Conservation (phyloP, 371 early-diverging fungal species). For the Zychaea mexicana region DNA sequence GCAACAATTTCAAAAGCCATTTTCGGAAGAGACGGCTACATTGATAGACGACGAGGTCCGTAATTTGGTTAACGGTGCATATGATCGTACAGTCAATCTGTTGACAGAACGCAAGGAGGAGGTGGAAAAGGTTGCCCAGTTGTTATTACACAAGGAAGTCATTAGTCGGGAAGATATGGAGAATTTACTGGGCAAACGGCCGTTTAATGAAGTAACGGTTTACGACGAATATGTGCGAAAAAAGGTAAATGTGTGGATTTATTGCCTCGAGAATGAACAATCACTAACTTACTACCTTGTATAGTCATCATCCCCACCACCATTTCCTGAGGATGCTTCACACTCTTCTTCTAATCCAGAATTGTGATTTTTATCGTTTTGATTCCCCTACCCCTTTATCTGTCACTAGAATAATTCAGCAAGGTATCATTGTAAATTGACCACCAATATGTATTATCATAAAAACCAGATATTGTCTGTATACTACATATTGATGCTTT, state of each 20-base stretch:
- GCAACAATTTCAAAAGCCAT: slow-evolving; percentile 91
- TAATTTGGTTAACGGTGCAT: slow-evolving; percentile 76
- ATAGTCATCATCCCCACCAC: slow-evolving; percentile 9
- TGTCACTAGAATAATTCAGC: too few species aligned
- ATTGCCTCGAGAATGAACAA: not conserved
- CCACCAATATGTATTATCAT: too few species aligned
- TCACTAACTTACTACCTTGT: not conserved
- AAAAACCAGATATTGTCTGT: too few species aligned
- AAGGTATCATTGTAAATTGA: too few species aligned
- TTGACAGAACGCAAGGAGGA: slow-evolving; percentile 81
- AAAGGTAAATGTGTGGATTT: slow-evolving; percentile 9
- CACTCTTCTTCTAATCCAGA: too few species aligned
- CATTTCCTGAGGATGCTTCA: slow-evolving; percentile 8
- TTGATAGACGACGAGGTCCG: slow-evolving; percentile 96
- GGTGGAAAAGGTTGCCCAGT: slow-evolving; percentile 92
- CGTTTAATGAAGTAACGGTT: slow-evolving; percentile 87
- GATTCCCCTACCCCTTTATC: too few species aligned
- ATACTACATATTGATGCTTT: too few species aligned
- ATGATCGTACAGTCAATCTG: slow-evolving; percentile 79
- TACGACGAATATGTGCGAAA: slow-evolving; percentile 14
- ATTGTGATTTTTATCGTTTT: too few species aligned
- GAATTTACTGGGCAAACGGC: slow-evolving; percentile 84
- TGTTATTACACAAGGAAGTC: slow-evolving; percentile 95
- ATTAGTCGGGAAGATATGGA: slow-evolving; percentile 95
- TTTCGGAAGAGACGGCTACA: slow-evolving; percentile 92